These are phyloP conservation scores for Nannochloris sp. DNA, from an alignment of 139 green algal species.

Conservation along the genomic window DNA sequence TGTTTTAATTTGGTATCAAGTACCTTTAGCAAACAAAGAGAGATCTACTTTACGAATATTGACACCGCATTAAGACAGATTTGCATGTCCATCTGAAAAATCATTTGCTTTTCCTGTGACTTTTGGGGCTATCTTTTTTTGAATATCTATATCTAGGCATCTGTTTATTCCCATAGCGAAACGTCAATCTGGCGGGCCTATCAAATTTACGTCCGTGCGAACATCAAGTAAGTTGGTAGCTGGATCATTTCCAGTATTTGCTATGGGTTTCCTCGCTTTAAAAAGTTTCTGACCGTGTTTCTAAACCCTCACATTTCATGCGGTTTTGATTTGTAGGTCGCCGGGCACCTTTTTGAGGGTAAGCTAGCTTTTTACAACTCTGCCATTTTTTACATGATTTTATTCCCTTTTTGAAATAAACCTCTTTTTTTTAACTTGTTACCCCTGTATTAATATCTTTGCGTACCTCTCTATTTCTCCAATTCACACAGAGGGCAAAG, in stretches of 20 bases:
- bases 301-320: background rate
- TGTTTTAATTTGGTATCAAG: no score
- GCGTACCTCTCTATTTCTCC: background rate
- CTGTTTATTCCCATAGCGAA: no score
- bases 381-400: background rate
- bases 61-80: no score
- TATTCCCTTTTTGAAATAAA: background rate
- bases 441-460: background rate
- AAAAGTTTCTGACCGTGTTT: background rate
- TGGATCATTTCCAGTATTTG: no score
- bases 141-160: no score
- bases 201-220: constrained; percentile 30
- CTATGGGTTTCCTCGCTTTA: no score
- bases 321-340: constrained; percentile 28
- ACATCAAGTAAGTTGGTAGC: constrained; percentile 28
- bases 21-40: no score
- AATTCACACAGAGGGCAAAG: constrained; percentile 48
- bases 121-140: no score
- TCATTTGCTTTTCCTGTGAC: no score
- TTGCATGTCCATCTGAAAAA: no score
- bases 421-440: background rate
- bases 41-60: no score
- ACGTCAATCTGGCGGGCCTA: background rate
- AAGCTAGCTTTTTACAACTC: no score
- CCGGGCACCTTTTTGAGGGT: constrained; percentile 55